Conservation (phyloP, 1,284 basidiomycete species). For the Vanrija sp. region DNA sequence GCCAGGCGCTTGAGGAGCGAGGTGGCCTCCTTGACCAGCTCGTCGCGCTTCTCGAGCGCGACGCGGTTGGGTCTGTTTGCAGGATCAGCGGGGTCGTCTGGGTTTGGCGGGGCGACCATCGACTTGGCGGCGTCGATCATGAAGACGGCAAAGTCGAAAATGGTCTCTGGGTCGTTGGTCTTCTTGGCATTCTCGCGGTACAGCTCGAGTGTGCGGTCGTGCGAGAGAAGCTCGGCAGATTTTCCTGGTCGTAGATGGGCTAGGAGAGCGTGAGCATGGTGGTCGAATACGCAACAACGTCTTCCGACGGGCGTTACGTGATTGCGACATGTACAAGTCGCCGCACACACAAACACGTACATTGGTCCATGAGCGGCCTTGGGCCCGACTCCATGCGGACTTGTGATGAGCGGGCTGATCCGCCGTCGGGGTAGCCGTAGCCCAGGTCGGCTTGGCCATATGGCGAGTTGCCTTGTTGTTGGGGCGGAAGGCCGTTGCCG, state of each 20-base stretch:
- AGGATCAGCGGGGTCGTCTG: conserved; percentile 19
- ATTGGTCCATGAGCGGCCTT: conserved; percentile 46
- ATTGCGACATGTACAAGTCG: neutral
- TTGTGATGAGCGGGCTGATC: conserved; percentile 17
- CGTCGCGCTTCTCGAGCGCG: conserved; percentile 81
- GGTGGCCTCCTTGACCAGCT: conserved; percentile 80
- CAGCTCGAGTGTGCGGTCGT: conserved; percentile 91
- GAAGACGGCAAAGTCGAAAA: conserved; percentile 97
- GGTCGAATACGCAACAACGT: neutral
- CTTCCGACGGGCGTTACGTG: neutral
- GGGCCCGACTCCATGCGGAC: conserved; percentile 20
- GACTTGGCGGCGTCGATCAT: conserved; percentile 95
- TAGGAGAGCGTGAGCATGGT: conserved; percentile 10
- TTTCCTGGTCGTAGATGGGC: conserved; percentile 88
- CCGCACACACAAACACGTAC: conserved; percentile 25
- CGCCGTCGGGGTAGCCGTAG: conserved; percentile 1
- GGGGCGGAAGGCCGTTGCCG: neutral
- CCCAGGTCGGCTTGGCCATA: neutral
- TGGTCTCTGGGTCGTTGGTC: conserved; percentile 94
- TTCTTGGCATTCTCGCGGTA: conserved; percentile 98
- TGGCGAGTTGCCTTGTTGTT: neutral
- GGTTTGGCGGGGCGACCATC: conserved; percentile 51
- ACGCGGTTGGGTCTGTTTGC: conserved; percentile 57
- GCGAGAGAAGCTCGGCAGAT: conserved; percentile 84
- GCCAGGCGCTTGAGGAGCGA: conserved; percentile 82